These are phyloP conservation scores for Ascomycota sp. DNA, from an alignment of 2,329 filamentous ascomycete species.

Conservation along the genomic window DNA sequence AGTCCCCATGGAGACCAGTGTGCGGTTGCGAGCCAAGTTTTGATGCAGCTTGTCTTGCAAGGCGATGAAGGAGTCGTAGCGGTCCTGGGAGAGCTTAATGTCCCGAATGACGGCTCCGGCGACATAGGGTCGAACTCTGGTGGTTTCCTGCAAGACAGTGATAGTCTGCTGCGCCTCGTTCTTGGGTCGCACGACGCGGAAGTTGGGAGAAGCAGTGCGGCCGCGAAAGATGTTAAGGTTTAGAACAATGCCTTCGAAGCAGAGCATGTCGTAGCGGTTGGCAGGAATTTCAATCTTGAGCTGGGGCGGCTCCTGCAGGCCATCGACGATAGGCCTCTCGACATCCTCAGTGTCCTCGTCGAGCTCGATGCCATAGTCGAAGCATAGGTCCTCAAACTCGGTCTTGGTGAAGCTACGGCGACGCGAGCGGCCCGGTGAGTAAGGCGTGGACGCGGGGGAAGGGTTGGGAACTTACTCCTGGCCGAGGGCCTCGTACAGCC, in stretches of 20 bases:
- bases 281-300: slow-evolving; percentile 96
- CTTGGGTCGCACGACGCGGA: slow-evolving; percentile 48
- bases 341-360: slow-evolving; percentile 79
- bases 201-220: slow-evolving; percentile 54
- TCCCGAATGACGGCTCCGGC: slow-evolving; percentile 75
- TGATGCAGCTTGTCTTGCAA: slow-evolving; percentile 96
- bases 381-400: slow-evolving; percentile 91
- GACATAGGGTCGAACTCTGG: slow-evolving; percentile 64
- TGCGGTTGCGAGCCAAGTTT: slow-evolving; percentile 80
- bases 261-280: slow-evolving; percentile 86
- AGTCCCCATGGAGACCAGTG: slow-evolving; percentile 87
- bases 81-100: slow-evolving; percentile 72
- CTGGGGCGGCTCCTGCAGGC: slow-evolving; percentile 68
- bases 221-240: slow-evolving; percentile 90
- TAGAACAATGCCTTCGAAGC: slow-evolving; percentile 86
- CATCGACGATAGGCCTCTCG: slow-evolving; percentile 50
- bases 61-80: slow-evolving; percentile 92
- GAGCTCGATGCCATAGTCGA: slow-evolving; percentile 94
- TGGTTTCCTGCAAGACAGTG: slow-evolving; percentile 53
- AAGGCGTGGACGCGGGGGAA: slow-evolving; percentile 1
- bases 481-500: slow-evolving; percentile 79
- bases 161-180: slow-evolving; percentile 58
- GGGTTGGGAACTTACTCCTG: slow-evolving; percentile 36
- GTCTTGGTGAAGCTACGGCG: slow-evolving; percentile 56
- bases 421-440: no score